phyloP scores from a whole-genome alignment of 768 basidiomycete genomes.

The Udeniomyces megalosporus region DNA sequence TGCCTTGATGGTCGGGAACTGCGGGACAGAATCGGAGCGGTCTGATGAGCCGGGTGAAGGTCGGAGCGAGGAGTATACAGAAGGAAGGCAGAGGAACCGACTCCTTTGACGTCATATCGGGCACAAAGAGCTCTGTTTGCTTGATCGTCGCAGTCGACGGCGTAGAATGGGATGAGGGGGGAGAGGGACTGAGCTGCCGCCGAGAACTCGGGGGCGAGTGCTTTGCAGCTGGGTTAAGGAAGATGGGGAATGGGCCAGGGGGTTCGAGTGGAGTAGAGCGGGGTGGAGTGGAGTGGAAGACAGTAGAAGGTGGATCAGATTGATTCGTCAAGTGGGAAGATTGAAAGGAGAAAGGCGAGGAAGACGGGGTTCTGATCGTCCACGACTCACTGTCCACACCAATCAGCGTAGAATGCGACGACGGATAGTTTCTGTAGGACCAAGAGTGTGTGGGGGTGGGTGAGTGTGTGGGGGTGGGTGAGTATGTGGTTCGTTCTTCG shows the following conservation, averaged over 20 bases:
- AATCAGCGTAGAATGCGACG: slow-evolving; percentile 87
- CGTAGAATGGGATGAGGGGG: slow-evolving; percentile 74
- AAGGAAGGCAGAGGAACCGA: no score
- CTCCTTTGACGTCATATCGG: slow-evolving; percentile 68
- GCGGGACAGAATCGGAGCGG: no score
- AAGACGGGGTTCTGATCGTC: neutral
- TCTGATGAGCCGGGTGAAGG: no score
- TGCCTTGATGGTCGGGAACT: slow-evolving; percentile 82
- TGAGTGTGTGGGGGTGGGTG: neutral
- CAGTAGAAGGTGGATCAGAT: no score
- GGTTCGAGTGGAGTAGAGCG: no score
- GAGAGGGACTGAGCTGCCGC: slow-evolving; percentile 62
- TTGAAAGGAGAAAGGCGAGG: neutral
- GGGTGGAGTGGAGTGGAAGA: no score
- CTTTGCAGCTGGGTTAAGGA: slow-evolving; percentile 40
- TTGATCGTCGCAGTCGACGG: slow-evolving; percentile 72
- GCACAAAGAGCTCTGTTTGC: slow-evolving; percentile 67
- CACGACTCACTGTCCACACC: slow-evolving; percentile 42
- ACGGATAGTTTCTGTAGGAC: slow-evolving; percentile 26
- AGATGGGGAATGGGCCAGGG: neutral
- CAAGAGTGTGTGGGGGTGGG: neutral
- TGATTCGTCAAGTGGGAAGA: neutral
- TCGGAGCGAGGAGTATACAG: no score
- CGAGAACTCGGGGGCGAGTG: slow-evolving; percentile 66
- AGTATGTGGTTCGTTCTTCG: no score